A percentile compares a stretch with the other conserved stretches of the same genome.
phyloP scores from a whole-genome alignment of 2,329 filamentous ascomycete species.

The Beauveria caledonica region DNA sequence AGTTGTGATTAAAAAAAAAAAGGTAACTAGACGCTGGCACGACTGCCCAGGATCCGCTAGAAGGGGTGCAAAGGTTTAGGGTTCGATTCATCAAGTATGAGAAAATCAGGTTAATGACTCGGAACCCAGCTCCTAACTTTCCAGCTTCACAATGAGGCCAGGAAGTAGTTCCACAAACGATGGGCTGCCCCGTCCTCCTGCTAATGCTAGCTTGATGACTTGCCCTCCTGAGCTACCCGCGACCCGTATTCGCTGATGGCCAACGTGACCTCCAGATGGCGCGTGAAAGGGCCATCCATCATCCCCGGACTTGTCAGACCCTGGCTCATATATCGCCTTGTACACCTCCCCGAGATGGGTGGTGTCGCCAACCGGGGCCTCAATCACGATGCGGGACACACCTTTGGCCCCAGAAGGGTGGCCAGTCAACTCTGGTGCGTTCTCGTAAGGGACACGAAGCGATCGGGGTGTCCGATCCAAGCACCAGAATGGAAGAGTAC shows the following conservation, averaged over 20 bases:
- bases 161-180: slow-evolving; percentile 16
- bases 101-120: too few relatives aligned
- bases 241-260: slow-evolving; percentile 10
- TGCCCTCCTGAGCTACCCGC: background rate
- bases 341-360: slow-evolving; percentile 18
- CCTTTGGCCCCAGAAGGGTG: slow-evolving; percentile 47
- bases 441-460: slow-evolving; percentile 43
- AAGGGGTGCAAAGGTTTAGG: too few relatives aligned
- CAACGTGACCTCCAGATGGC: slow-evolving; percentile 9
- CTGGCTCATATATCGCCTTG: slow-evolving; percentile 20
- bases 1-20: too few relatives aligned
- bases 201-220: slow-evolving; percentile 13
- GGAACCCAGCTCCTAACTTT: background rate
- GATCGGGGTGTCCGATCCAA: slow-evolving; percentile 51
- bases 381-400: slow-evolving; percentile 35
- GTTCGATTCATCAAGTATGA: too few relatives aligned
- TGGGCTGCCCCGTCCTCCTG: slow-evolving; percentile 12
- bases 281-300: slow-evolving; percentile 13
- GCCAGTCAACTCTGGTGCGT: slow-evolving; percentile 18
- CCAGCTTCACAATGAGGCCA: slow-evolving; percentile 14
- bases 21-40: too few relatives aligned
- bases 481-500: slow-evolving; percentile 56
- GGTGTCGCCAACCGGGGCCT: slow-evolving; percentile 20
- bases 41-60: too few relatives aligned
- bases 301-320: background rate